Base-by-base conservation (phyloP, 1,139 yeast species). In the Arxiozyma telluris region DNA sequence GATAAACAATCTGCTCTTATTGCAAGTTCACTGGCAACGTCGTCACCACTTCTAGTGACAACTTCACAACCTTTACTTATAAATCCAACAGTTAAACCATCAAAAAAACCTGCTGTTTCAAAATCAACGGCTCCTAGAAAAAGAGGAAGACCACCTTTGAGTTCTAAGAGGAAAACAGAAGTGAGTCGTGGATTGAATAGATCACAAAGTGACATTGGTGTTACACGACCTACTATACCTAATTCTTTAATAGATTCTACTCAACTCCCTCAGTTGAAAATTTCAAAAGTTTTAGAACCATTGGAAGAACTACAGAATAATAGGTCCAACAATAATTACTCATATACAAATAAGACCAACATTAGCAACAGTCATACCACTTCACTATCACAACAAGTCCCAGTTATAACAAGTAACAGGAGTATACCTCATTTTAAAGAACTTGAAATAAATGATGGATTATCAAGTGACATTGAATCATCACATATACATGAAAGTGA, bases 401-500 rank as follows among this genome's bases (percentile, higher is more conserved):
- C 43, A 17, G 17, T 46, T 17, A 34, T 46, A 18, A 46, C 49
- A n/a, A 27, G 48, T 23, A 21, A 41, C 12, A 44, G 38, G 17
- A 47, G 47, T 15, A 50, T 53, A 18, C 47, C 60, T 20, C 60
- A 63, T 48, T 67, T 64, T 49, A 65, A 65, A 54, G 71, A 67
- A 46, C 52, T 68, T 18, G 71, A 71, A 51, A 64, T 70, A n/a
- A 71, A 71, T 47, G 76, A 72, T 59, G 76, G 75, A 1, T 57
- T 72, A 18, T 71, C 75, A 0, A 71, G 74, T 57, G 76, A 72
- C 51, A 62, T 70, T 23, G 76, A 73, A 50, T 69, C 65, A 15
- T 57, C 55, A 8, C 52, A 49, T 18, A 48, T 53, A 18, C 49
- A 53, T n/a, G 57, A 53, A 41, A 53, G 52, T 30, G 53, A 52